These are phyloP conservation scores for Bothriochloa decipiens DNA, from an alignment of 176 grass and related monocot genomes.

Conservation along the genomic window DNA sequence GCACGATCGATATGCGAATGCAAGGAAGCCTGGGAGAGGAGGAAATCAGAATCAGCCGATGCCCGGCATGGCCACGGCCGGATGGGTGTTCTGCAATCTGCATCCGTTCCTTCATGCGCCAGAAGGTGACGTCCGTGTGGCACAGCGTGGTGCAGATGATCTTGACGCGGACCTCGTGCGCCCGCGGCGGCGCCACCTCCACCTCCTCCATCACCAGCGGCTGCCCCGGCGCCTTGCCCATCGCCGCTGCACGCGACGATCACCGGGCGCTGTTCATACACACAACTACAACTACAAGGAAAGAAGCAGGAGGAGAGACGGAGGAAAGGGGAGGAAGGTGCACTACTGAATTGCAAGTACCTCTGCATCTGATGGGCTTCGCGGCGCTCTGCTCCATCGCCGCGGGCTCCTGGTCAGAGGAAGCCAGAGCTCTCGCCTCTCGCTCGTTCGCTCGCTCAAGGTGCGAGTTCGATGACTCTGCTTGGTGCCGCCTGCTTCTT, in stretches of 20 bases:
- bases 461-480: not conserved
- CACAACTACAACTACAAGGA: not conserved
- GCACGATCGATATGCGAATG: no score
- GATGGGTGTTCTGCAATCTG: no score
- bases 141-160: slow-evolving; percentile 72
- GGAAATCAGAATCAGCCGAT: not conserved
- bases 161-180: slow-evolving; percentile 69
- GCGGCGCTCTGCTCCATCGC: slow-evolving; percentile 38
- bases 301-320: not conserved
- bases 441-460: not conserved
- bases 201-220: slow-evolving; percentile 76
- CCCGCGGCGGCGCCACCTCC: slow-evolving; percentile 66
- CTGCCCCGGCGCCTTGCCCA: slow-evolving; percentile 61
- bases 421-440: not conserved
- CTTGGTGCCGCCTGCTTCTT: no score
- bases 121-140: slow-evolving; percentile 72
- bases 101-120: slow-evolving; percentile 55
- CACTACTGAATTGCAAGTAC: not conserved
- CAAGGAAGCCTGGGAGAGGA: no score
- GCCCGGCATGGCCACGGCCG: no score
- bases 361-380: slow-evolving; percentile 71
- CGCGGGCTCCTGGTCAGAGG: not conserved
- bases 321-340: not conserved
- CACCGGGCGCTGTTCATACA: not conserved
- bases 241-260: slow-evolving; percentile 48